A percentile compares a stretch with the other conserved stretches of the same genome.
These are phyloP conservation scores for Sporothrix pallida DNA, from an alignment of 2,329 filamentous ascomycete species.

Conservation along the genomic window DNA sequence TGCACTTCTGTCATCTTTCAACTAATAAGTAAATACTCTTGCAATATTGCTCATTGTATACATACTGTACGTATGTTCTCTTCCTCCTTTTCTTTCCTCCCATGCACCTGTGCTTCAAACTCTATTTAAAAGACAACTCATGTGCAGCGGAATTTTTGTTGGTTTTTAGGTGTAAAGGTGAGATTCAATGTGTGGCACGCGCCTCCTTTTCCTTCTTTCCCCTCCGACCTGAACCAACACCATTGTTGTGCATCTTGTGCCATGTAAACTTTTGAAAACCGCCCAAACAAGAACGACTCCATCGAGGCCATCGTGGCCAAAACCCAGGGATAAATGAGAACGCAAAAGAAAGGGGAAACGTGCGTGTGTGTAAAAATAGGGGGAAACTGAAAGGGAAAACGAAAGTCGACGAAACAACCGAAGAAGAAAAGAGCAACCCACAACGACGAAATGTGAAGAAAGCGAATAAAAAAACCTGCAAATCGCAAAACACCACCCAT, in stretches of 20 bases:
- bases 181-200: constrained; percentile 1
- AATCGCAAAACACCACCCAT: constrained; percentile 14
- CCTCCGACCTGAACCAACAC: too few relatives aligned
- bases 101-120: not conserved
- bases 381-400: not conserved
- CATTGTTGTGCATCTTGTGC: not conserved
- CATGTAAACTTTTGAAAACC: not conserved
- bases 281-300: not conserved
- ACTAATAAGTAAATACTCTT: constrained; percentile 1
- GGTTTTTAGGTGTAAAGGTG: constrained; percentile 19
- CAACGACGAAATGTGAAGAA: not conserved
- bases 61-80: constrained; percentile 1
- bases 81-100: too few relatives aligned
- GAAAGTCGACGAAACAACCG: not conserved
- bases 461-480: not conserved
- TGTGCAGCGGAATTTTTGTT: constrained; percentile 12
- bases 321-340: not conserved
- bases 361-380: not conserved
- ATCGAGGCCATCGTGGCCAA: not conserved
- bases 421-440: too few relatives aligned
- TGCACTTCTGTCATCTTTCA: too few relatives aligned
- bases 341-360: not conserved
- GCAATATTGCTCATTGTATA: not conserved
- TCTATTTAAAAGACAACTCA: constrained; percentile 2
- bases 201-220: not conserved